Evolutionary conservation across 164 flowering plant species (phyloP).

Genomic region (Macadamia tetraphylla): DNA sequence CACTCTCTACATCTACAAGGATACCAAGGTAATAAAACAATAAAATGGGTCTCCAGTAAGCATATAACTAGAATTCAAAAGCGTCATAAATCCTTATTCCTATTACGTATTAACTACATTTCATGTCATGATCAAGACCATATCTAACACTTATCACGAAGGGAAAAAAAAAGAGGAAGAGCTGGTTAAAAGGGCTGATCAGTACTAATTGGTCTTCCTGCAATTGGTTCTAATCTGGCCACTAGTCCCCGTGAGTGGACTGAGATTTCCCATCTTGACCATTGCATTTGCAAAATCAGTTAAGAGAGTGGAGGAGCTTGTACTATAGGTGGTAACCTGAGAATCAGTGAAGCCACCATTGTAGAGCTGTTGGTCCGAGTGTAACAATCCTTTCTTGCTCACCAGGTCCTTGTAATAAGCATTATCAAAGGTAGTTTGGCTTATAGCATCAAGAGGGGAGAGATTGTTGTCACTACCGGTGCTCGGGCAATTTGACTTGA

Average conservation of each 20-base stretch:
- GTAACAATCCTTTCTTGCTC: slow-evolving; percentile 21
- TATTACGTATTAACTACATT: no score
- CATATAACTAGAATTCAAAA: no score
- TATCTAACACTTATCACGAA: no score
- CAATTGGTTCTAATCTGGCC: slow-evolving; percentile 28
- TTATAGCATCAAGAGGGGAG: slow-evolving; percentile 21
- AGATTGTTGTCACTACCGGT: slow-evolving; percentile 17
- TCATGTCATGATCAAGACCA: no score
- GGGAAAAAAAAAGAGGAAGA: no score
- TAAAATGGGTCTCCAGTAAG: no score
- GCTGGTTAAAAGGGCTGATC: not conserved
- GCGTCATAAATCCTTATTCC: no score
- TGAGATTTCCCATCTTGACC: slow-evolving; percentile 29
- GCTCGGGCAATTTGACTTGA: slow-evolving; percentile 19
- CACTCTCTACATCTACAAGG: no score
- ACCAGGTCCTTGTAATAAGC: slow-evolving; percentile 21
- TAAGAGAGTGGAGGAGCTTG: slow-evolving; percentile 8
- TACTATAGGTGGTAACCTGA: slow-evolving; percentile 17
- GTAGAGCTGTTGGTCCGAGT: slow-evolving; percentile 27
- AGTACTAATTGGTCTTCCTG: slow-evolving; percentile 16
- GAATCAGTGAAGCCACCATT: slow-evolving; percentile 24
- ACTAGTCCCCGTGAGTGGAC: slow-evolving; percentile 24
- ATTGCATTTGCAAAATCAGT: slow-evolving; percentile 22
- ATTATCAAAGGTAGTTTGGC: slow-evolving; percentile 17
- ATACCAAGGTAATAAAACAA: no score